These are phyloP conservation scores for Hypoxylon sp. DNA, from an alignment of 2,329 filamentous ascomycete genomes.

Conservation along the genomic window DNA sequence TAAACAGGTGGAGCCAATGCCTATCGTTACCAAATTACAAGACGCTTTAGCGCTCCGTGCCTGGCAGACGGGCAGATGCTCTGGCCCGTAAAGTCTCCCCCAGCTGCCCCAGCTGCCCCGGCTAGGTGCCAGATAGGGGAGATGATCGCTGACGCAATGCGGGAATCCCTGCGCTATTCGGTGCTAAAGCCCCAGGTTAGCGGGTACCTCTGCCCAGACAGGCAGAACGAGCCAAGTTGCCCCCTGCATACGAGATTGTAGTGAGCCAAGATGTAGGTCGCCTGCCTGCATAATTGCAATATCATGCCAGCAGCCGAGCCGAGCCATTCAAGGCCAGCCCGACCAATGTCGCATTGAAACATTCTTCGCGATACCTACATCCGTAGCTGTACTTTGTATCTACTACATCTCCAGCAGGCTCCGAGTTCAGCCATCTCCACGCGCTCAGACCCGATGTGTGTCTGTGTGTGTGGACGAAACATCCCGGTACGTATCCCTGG, in stretches of 20 bases:
- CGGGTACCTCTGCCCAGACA: not conserved
- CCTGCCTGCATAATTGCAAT: not conserved
- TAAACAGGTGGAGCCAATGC: conserved; percentile 8
- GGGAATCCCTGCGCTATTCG: conserved; percentile 35
- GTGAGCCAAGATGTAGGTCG: conserved; percentile 13
- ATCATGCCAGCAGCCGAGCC: too few relatives aligned
- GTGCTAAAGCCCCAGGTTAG: too few relatives aligned
- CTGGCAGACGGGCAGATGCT: conserved; percentile 5
- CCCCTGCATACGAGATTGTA: conserved; percentile 25
- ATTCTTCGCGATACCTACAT: conserved; percentile 30
- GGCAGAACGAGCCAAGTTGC: too few relatives aligned
- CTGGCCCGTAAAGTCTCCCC: not conserved
- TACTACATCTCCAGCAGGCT: too few relatives aligned
- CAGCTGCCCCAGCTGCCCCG: not conserved
- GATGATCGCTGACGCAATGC: conserved; percentile 35
- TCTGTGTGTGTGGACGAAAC: too few relatives aligned
- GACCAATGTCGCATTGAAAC: conserved; percentile 18
- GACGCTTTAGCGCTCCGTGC: conserved; percentile 16
- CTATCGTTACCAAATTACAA: conserved; percentile 21
- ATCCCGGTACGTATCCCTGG: conserved; percentile 25
- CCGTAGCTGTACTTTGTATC: too few relatives aligned
- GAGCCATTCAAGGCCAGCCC: too few relatives aligned
- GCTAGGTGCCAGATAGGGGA: too few relatives aligned
- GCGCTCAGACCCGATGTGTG: conserved; percentile 26
- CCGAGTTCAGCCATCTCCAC: conserved; percentile 29